phyloP scores from a whole-genome alignment of 1,284 basidiomycete species.

The Ceratobasidium sp. region DNA sequence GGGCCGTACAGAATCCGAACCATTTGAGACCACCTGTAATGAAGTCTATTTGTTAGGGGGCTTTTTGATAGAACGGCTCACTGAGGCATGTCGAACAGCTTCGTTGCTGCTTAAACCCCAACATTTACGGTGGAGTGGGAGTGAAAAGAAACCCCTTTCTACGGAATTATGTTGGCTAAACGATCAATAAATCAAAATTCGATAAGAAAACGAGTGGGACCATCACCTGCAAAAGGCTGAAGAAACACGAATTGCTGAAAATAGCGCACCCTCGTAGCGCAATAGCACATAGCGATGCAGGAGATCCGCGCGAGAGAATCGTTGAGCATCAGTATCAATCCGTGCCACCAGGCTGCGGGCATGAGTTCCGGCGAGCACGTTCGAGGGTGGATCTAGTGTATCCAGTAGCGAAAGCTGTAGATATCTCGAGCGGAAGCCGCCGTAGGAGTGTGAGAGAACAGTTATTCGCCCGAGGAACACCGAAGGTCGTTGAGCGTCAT shows the following conservation, averaged over 20 bases:
- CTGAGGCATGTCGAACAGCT: background rate
- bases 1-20: background rate
- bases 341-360: background rate
- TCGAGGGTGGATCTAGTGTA: background rate
- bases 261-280: background rate
- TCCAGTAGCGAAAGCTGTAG: background rate
- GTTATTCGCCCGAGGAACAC: background rate
- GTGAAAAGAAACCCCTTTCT: background rate
- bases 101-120: background rate
- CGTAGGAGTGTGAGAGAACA: background rate
- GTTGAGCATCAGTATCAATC: background rate
- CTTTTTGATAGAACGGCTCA: background rate
- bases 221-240: background rate
- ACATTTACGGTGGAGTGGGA: slow-evolving; percentile 3
- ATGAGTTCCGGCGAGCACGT: slow-evolving; percentile 1
- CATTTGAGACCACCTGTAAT: background rate
- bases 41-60: background rate
- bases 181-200: background rate
- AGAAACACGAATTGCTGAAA: background rate
- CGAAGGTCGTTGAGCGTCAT: background rate
- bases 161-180: too few species aligned
- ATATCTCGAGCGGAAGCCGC: background rate
- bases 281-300: slow-evolving; percentile 1
- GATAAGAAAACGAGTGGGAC: background rate
- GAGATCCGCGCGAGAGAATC: background rate